Evolutionary conservation across 345 rosid species (phyloP), one percentile per base, ranked within the genome.

Genomic region (Dipteronia sinensis): DNA sequence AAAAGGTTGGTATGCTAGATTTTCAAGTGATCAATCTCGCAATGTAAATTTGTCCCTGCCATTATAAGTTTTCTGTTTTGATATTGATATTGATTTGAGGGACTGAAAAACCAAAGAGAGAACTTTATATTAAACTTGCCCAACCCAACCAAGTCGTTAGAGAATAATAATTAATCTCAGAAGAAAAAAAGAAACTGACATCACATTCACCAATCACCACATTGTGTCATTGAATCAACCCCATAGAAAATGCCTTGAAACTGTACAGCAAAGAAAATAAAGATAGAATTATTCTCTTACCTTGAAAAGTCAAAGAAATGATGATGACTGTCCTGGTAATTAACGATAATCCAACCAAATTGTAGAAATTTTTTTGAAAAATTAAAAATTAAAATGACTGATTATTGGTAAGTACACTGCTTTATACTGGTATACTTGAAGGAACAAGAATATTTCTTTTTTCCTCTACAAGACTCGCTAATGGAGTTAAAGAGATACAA

Each of bases 391-490:
- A 12, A 31, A 17, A 34, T 12, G 11, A 20, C 10, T 59, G 27
- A 40, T 9, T 71, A 10, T 38, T 56, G n/a, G 25, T 23, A n/a
- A 17, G 29, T 64, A 66, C 55, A 3, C 31, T 31, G 4, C 59
- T 65, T 76, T 67, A 59, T 59, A 38, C 78, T 38, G n/a, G 71
- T 67, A 65, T 66, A 65, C 22, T 12, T 47, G 12, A 49, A 40
- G 25, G 20, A 58, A 59, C 22, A 73, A 53, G 67, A 73, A 40
- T 61, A 25, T 49, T 49, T 73, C 23, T 56, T 4, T 56, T 76
- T 75, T 69, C 55, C 69, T 68, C 78, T 67, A 38, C 81, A 77
- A 69, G 78, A 56, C 70, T 72, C 78, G 59, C 62, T 51, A 75
- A 46, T 65, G 77, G 71, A 38, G 44, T 80, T 12, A 29, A 77